These are phyloP conservation scores for Dalbergia cochinchinensis DNA, from an alignment of 306 rosid genomes.

Conservation along the genomic window DNA sequence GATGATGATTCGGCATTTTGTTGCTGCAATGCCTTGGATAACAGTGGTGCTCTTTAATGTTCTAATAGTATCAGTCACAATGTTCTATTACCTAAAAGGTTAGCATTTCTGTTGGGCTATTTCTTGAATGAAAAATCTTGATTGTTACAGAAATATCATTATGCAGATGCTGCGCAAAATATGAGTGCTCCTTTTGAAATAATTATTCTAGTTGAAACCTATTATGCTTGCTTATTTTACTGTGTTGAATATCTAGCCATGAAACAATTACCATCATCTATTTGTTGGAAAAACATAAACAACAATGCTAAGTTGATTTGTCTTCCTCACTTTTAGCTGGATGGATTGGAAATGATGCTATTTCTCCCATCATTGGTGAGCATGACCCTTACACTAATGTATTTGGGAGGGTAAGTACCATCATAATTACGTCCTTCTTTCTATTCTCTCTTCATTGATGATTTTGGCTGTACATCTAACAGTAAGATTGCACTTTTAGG, in stretches of 20 bases:
- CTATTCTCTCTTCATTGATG: slow-evolving; percentile 19
- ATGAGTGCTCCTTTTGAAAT: neutral
- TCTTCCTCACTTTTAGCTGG: slow-evolving; percentile 77
- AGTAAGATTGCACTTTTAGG: slow-evolving; percentile 64
- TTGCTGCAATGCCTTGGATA: slow-evolving; percentile 98
- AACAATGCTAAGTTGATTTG: slow-evolving; percentile 45
- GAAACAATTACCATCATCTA: slow-evolving; percentile 1
- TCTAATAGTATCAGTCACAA: slow-evolving; percentile 82
- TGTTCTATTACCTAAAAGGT: slow-evolving; percentile 95
- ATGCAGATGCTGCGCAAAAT: neutral
- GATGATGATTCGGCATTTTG: slow-evolving; percentile 93
- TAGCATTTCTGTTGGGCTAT: slow-evolving; percentile 44
- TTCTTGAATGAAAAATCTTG: slow-evolving; percentile 12
- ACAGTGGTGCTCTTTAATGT: slow-evolving; percentile 81
- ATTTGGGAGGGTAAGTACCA: slow-evolving; percentile 81
- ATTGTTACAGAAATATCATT: slow-evolving; percentile 31
- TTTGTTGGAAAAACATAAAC: slow-evolving; percentile 33
- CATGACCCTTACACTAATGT: slow-evolving; percentile 83
- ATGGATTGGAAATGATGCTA: slow-evolving; percentile 93
- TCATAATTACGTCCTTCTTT: slow-evolving; percentile 31
- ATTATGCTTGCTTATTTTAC: slow-evolving; percentile 29
- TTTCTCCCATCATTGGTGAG: slow-evolving; percentile 90
- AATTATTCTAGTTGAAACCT: slow-evolving; percentile 31
- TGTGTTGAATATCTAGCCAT: slow-evolving; percentile 22
- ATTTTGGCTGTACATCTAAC: slow-evolving; percentile 29